Evolutionary conservation across 1,139 yeast genomes (phyloP).

Genomic region (Blastobotrys raffinosifermentans): DNA sequence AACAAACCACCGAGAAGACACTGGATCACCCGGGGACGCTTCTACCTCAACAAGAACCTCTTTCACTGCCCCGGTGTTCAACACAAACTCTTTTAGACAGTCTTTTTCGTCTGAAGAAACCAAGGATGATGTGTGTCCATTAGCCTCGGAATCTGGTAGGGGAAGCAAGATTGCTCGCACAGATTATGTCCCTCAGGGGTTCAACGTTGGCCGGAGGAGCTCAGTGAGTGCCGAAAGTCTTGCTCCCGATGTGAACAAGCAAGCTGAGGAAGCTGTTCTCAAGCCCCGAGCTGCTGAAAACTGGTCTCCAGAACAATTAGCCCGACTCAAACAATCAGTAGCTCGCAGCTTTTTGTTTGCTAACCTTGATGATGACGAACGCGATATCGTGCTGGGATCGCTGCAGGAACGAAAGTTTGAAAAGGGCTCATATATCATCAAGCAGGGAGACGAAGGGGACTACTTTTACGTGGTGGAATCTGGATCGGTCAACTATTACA

Average conservation of each 20-base stretch:
- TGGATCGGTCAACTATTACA: conserved; percentile 78
- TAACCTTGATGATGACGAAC: conserved; percentile 66
- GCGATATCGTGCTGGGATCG: conserved; percentile 74
- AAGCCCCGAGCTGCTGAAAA: too few relatives aligned
- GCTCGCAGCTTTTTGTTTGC: conserved; percentile 76
- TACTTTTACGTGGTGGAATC: conserved; percentile 82
- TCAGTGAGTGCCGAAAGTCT: conserved; percentile 72
- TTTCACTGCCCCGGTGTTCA: neutral
- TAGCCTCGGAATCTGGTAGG: too few relatives aligned
- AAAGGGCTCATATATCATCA: conserved; percentile 63
- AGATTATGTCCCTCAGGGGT: conserved; percentile 20
- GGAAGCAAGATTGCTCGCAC: neutral
- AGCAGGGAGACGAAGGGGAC: conserved; percentile 96
- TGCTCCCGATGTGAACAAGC: conserved; percentile 20
- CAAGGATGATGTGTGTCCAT: too few relatives aligned
- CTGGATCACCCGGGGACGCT: conserved; percentile 1
- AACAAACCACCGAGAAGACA: conserved; percentile 3
- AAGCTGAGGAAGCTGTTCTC: too few relatives aligned
- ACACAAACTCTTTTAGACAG: too few relatives aligned
- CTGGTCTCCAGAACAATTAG: conserved; percentile 56
- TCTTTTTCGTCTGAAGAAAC: too few relatives aligned
- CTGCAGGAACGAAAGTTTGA: conserved; percentile 63
- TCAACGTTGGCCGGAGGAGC: conserved; percentile 79
- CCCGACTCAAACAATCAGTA: conserved; percentile 63
- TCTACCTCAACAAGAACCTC: conserved; percentile 1